Percentiles rank a stretch among this genome's conserved stretches.
These are phyloP conservation scores for Penicillium egyptiacum DNA, from an alignment of 495 filamentous ascomycete species.

Conservation along the genomic window DNA sequence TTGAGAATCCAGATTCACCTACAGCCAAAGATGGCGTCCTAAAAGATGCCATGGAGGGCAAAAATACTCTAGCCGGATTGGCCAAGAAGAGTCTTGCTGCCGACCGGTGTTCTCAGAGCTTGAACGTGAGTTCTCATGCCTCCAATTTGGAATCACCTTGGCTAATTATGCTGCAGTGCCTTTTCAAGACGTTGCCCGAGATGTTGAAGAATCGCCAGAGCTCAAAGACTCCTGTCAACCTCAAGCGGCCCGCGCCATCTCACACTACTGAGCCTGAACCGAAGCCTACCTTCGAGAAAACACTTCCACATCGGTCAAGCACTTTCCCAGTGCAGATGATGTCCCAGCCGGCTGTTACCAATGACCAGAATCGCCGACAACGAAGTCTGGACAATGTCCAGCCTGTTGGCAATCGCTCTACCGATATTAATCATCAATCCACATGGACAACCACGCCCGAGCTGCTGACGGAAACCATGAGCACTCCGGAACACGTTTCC, in stretches of 20 bases:
- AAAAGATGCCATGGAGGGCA: constrained; percentile 79
- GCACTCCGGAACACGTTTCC: constrained; percentile 30
- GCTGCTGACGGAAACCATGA: constrained; percentile 33
- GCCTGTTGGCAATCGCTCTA: constrained; percentile 22
- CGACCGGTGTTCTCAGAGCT: constrained; percentile 73
- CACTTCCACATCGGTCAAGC: constrained; percentile 46
- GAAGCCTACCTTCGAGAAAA: constrained; percentile 31
- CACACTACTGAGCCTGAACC: constrained; percentile 27
- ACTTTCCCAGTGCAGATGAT: constrained; percentile 47
- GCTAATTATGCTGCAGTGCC: constrained; percentile 42
- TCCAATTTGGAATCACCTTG: neutral
- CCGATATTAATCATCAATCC: constrained; percentile 24
- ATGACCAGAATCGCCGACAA: constrained; percentile 27
- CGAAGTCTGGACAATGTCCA: constrained; percentile 39
- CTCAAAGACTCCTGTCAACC: constrained; percentile 39
- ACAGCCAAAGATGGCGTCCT: constrained; percentile 74
- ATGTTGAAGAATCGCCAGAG: constrained; percentile 58
- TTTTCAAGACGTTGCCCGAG: constrained; percentile 82
- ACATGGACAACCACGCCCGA: constrained; percentile 38
- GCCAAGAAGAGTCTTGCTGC: constrained; percentile 85
- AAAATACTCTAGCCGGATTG: constrained; percentile 72
- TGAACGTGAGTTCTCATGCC: constrained; percentile 57
- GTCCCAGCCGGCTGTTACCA: constrained; percentile 19
- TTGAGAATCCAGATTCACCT: constrained; percentile 82
- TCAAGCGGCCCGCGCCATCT: constrained; percentile 44